These are phyloP conservation scores for Blastomyces parvus DNA, from an alignment of 2,329 filamentous ascomycete genomes.

Conservation along the genomic window DNA sequence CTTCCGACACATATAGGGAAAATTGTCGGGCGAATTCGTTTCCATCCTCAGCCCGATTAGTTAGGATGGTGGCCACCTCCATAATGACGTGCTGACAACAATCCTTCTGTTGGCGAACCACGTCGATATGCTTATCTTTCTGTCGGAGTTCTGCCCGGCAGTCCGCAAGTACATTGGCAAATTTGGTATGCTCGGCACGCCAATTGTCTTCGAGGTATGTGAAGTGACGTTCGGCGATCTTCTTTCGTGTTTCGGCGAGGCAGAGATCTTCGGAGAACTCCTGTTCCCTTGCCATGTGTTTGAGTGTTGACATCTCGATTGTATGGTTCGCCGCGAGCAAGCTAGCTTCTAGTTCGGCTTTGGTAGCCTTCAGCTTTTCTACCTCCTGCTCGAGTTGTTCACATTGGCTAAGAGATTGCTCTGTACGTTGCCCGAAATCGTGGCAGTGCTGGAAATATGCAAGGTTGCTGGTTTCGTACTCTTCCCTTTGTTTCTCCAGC, in stretches of 20 bases:
- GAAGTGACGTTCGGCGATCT: neutral
- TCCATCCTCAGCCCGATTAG: neutral
- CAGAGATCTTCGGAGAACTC: neutral
- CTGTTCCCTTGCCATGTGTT: neutral
- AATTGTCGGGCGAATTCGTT: neutral
- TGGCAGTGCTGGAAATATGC: neutral
- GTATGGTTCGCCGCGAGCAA: neutral
- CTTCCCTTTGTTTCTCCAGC: neutral
- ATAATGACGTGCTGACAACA: neutral
- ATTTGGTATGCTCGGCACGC: neutral
- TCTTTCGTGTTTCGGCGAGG: neutral
- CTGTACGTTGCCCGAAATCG: neutral
- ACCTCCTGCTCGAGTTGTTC: neutral
- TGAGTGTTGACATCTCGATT: neutral
- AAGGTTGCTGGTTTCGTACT: neutral
- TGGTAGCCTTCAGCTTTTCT: neutral
- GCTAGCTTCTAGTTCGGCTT: neutral
- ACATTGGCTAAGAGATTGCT: neutral
- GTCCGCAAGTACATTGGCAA: neutral
- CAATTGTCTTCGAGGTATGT: neutral
- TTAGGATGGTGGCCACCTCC: neutral
- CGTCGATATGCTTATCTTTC: neutral
- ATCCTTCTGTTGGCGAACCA: neutral
- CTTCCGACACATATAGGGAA: neutral
- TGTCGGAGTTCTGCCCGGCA: neutral